phyloP scores from a whole-genome alignment of 1,284 basidiomycete genomes.

The Naganishia sp. region DNA sequence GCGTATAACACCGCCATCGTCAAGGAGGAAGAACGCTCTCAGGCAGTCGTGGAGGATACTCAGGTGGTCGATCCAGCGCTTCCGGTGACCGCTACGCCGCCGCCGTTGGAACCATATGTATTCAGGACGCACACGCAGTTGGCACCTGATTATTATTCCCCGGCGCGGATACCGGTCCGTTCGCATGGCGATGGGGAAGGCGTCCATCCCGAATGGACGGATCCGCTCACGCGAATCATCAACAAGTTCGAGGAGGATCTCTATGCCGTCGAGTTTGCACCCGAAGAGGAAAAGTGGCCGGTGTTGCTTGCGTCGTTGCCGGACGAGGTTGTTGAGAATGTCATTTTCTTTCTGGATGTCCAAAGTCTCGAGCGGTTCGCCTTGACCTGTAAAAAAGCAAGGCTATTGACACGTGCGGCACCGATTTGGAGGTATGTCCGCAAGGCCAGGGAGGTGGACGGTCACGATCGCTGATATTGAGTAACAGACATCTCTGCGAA shows the following conservation, averaged over 20 bases:
- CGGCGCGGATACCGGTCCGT: not conserved
- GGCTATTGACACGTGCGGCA: conserved; percentile 67
- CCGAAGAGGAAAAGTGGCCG: conserved; percentile 66
- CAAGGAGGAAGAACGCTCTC: conserved; percentile 11
- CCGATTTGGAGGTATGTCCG: conserved; percentile 73
- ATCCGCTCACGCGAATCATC: conserved; percentile 28
- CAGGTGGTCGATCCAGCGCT: conserved; percentile 27
- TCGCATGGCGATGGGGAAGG: not conserved
- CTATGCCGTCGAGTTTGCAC: conserved; percentile 61
- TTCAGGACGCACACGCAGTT: conserved; percentile 51
- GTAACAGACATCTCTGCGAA: conserved; percentile 53
- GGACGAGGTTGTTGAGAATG: conserved; percentile 69
- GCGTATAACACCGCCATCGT: conserved; percentile 26
- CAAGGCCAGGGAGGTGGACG: not conserved
- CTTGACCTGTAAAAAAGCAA: conserved; percentile 67
- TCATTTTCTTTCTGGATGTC: conserved; percentile 63
- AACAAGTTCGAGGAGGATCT: conserved; percentile 15
- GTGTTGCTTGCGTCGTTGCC: conserved; percentile 65
- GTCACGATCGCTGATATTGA: not conserved
- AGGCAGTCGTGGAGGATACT: conserved; percentile 9
- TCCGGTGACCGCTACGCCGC: conserved; percentile 36
- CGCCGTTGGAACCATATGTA: conserved; percentile 41
- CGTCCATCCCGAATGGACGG: conserved; percentile 14
- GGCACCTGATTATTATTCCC: conserved; percentile 45
- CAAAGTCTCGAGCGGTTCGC: conserved; percentile 75